Percentiles rank a stretch among this genome's conserved stretches.
These are phyloP conservation scores for Trichothecium sympodiale DNA, from an alignment of 2,329 filamentous ascomycete genomes.

Conservation along the genomic window DNA sequence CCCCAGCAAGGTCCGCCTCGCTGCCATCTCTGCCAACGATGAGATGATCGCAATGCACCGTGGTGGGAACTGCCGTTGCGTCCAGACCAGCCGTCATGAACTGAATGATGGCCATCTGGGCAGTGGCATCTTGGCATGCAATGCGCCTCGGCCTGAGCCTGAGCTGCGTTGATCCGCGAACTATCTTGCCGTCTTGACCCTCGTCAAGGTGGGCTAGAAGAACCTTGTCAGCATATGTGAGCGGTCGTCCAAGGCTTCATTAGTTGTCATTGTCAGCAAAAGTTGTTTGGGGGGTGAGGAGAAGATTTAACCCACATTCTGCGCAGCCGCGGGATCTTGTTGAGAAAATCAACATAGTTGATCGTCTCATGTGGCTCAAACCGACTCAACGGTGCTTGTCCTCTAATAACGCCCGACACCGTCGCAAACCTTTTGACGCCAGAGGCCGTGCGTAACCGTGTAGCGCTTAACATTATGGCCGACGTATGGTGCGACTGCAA, in stretches of 20 bases:
- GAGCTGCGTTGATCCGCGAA: conserved; percentile 5
- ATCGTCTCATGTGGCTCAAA: conserved; percentile 1
- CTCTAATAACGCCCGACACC: not conserved
- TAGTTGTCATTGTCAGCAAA: not conserved
- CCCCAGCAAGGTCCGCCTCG: conserved; percentile 4
- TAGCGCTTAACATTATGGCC: not conserved
- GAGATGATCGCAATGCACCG: conserved; percentile 7
- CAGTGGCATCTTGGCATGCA: conserved; percentile 9
- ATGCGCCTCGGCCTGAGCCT: conserved; percentile 5
- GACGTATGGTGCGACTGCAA: too few species aligned
- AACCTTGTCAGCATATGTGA: conserved; percentile 7
- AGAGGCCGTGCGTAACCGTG: not conserved
- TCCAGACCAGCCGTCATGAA: conserved; percentile 8
- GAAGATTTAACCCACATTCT: not conserved
- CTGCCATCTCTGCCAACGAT: conserved; percentile 4
- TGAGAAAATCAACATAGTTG: not conserved
- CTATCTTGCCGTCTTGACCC: not conserved
- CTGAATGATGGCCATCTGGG: conserved; percentile 9
- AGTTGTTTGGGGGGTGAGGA: too few species aligned
- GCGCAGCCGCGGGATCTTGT: not conserved
- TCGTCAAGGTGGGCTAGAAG: conserved; percentile 4
- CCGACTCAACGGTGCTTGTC: not conserved
- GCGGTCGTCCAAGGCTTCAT: conserved; percentile 1
- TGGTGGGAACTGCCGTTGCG: conserved; percentile 6
- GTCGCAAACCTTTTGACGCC: not conserved